Evolutionary conservation across 2,329 filamentous ascomycete species (phyloP), one percentile per base, ranked within the genome.

Genomic region (Aureobasidium vineae): DNA sequence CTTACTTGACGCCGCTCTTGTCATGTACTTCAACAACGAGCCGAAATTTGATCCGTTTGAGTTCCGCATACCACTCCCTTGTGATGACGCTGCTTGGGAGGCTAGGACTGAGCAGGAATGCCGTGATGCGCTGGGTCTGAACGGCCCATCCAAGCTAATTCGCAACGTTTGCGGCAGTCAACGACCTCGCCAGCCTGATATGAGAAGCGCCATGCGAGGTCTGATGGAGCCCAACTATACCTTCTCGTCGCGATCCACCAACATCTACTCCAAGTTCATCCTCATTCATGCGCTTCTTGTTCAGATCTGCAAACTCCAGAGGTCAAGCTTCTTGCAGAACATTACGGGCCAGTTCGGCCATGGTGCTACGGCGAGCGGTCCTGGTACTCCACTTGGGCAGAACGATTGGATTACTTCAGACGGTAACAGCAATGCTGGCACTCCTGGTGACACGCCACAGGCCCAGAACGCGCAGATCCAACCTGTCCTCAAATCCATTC

Each of bases 1-100:
- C 72, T 77, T 90, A 21, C 80, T 84, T 40, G 89, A 91, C 72
- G 81, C 84, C 19, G 85, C 87, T 13, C 83, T 88, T 73, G 85
- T 85, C 21, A 83, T 92, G 23, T 92, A 88, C 74, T 92, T 91
- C 81, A 91, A 92, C 74, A 78, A 79, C n/a, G 76, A 82, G 11
- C 84, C 88, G 16, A 81, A 85, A 52, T 85, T 91, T 49, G 85
- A 90, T 67, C 78, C 82, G 10, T 81, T 86, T 40, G 88, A 91
- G 70, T 81, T 91, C 60, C 81, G 82, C 36, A 75, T 91, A 43
- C 88, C 88, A n/a, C 78, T 92, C 6, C 89, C 90, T 10, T 84
- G 85, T 16, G 89, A 92, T 71, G 90, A 92, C 75, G 87, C 87
- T 19, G 86, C 87, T 2, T 92, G 89, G 89, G 89, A 91, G 70